Conservation (phyloP, 2,329 filamentous ascomycete species). For the Acrodontium crateriforme region DNA sequence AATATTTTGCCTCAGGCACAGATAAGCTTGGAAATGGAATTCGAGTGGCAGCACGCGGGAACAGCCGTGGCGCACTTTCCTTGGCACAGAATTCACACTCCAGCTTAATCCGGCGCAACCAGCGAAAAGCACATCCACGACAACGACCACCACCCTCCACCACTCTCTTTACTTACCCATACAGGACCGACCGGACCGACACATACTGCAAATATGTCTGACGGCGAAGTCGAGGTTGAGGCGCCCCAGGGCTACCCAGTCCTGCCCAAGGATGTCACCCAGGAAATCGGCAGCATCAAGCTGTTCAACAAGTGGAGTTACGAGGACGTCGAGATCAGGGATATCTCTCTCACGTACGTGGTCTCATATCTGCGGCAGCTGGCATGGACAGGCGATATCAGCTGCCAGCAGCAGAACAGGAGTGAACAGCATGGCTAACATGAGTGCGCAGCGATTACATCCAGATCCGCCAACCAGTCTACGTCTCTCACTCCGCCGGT, state of each 20-base stretch:
- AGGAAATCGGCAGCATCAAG: constrained; percentile 85
- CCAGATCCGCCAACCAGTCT: constrained; percentile 97
- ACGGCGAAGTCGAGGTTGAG: constrained; percentile 95
- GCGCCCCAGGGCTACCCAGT: constrained; percentile 64
- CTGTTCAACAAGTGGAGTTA: constrained; percentile 98
- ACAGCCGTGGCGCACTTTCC: too few species aligned
- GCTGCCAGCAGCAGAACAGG: too few species aligned
- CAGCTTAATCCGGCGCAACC: too few species aligned
- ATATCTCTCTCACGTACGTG: constrained; percentile 98
- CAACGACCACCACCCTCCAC: too few species aligned
- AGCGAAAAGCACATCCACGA: too few species aligned
- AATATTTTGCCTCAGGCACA: too few species aligned
- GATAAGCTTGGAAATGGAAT: too few species aligned
- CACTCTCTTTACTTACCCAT: too few species aligned
- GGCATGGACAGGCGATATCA: constrained; percentile 2
- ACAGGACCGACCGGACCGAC: too few species aligned
- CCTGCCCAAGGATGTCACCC: constrained; percentile 83
- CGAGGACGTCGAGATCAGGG: constrained; percentile 98
- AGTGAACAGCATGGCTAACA: constrained; percentile 2
- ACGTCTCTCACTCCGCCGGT: constrained; percentile 96
- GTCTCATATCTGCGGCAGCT: constrained; percentile 1
- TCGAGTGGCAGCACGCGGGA: too few species aligned
- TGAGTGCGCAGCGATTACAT: constrained; percentile 75
- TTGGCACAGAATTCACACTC: too few species aligned
- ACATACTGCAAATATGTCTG: constrained; percentile 58